phyloP scores from a whole-genome alignment of 169 alveolate genomes.

The Eimeria necatrix region DNA sequence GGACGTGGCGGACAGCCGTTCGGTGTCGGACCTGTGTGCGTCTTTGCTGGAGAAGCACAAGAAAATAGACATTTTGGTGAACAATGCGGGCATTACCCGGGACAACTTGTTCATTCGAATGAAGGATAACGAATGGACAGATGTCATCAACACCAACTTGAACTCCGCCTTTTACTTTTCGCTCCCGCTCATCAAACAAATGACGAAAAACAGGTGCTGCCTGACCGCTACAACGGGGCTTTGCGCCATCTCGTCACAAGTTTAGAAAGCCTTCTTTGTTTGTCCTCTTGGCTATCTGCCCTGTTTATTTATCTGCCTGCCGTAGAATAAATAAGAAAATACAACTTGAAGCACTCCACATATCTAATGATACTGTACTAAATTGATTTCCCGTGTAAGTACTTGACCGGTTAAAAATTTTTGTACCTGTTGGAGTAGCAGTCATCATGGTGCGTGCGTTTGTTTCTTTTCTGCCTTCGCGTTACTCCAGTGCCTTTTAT shows the following conservation, averaged over 20 bases:
- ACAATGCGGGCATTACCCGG: constrained; percentile 95
- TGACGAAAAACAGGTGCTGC: constrained; percentile 80
- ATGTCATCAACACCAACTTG: constrained; percentile 91
- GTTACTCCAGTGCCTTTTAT: background rate
- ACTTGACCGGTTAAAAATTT: no score
- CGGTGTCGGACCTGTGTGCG: constrained; percentile 80
- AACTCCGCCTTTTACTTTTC: constrained; percentile 86
- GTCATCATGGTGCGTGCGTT: no score
- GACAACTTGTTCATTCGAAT: constrained; percentile 91
- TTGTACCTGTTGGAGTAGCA: no score
- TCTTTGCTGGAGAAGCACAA: constrained; percentile 84
- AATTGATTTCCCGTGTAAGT: no score
- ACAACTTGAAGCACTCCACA: no score
- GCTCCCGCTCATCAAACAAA: constrained; percentile 80
- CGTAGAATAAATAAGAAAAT: background rate
- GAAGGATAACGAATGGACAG: constrained; percentile 94
- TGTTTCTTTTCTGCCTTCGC: background rate
- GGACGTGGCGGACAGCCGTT: constrained; percentile 84
- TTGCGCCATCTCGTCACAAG: no score
- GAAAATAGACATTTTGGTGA: constrained; percentile 92
- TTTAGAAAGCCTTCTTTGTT: background rate
- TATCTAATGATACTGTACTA: no score
- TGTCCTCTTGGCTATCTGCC: background rate
- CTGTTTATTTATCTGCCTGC: background rate
- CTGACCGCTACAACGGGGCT: no score